Evolutionary conservation across 1,284 basidiomycete species (phyloP), one percentile per base, ranked within the genome.

Genomic region (Trichosporon asahii): DNA sequence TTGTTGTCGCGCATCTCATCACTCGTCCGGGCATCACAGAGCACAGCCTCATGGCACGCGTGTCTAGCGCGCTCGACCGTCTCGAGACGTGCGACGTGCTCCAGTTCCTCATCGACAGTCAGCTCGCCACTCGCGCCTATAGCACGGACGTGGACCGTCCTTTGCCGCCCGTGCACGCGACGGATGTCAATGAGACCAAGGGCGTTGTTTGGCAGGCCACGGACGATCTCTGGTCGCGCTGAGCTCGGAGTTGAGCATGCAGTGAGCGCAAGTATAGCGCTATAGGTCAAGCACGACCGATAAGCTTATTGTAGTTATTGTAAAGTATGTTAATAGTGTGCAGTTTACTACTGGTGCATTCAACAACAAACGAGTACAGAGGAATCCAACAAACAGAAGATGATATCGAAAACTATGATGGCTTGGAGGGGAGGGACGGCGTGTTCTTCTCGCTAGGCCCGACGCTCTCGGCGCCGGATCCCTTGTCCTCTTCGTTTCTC

Each of bases 71-170:
- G 31, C 90, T 93, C 72, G 92, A 94, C 78, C 86, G 90, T 69
- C 88, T 90, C 74, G 92, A 94, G 79, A 82, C 91, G 40, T 84
- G 86, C 67, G 91, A 93, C 23, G 74, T 92, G 25, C 78, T 93
- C 65, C 82, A 85, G 40, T 86, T 87, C 71, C 82, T 94, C 25
- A 27, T 77, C n/a, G 69, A 73, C 40, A 63, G 46, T 21, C 73
- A 75, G 6, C 55, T 68, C 8, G 55, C 73, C 25, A 35, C 40
- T 11, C 67, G 77, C 21, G 23, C 64, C 21, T 66, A 68, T 8
- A 23, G 21, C 29, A 40, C 40, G 14, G 49, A 21, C 11, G 64
- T 31, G 6, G 37, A 18, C n/a, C 66, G 66, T 29, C 27, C 25
- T 6, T n/a, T 79, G 35, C 76, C 77, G 5, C 78, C 80, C 0